These are phyloP conservation scores for Suillus americanus DNA, from an alignment of 768 basidiomycete genomes.

Conservation along the genomic window DNA sequence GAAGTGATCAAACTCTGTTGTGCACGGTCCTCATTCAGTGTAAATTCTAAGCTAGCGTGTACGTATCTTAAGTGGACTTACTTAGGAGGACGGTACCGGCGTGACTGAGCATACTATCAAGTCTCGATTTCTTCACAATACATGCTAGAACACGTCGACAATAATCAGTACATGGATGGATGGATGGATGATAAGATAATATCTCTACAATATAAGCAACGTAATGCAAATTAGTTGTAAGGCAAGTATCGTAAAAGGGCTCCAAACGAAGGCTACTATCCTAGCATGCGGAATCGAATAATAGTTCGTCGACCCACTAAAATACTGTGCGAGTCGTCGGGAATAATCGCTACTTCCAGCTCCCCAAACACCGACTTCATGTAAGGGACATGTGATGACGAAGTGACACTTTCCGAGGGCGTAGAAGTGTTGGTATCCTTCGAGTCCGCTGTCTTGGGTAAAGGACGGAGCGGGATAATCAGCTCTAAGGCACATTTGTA, in stretches of 20 bases:
- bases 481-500: conserved; percentile 26
- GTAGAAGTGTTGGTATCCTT: not conserved
- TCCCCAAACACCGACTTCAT: conserved; percentile 51
- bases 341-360: conserved; percentile 50
- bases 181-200: not conserved
- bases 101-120: not conserved
- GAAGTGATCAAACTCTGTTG: too few species aligned
- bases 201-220: not conserved
- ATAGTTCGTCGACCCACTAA: conserved; percentile 56
- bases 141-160: not conserved
- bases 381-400: conserved; percentile 16
- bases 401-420: not conserved
- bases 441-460: not conserved
- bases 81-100: too few species aligned
- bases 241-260: not conserved
- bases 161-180: not conserved
- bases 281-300: conserved; percentile 52
- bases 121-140: not conserved
- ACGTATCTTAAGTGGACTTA: too few species aligned
- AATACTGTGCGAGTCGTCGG: conserved; percentile 51
- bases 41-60: too few species aligned
- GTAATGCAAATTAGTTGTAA: not conserved
- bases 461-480: conserved; percentile 17
- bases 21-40: too few species aligned
- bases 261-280: conserved; percentile 18